A percentile compares a stretch with the other conserved stretches of the same genome.
These are phyloP conservation scores for Neophaeococcomyces mojaviensis DNA, from an alignment of 2,329 filamentous ascomycete genomes.

Conservation along the genomic window DNA sequence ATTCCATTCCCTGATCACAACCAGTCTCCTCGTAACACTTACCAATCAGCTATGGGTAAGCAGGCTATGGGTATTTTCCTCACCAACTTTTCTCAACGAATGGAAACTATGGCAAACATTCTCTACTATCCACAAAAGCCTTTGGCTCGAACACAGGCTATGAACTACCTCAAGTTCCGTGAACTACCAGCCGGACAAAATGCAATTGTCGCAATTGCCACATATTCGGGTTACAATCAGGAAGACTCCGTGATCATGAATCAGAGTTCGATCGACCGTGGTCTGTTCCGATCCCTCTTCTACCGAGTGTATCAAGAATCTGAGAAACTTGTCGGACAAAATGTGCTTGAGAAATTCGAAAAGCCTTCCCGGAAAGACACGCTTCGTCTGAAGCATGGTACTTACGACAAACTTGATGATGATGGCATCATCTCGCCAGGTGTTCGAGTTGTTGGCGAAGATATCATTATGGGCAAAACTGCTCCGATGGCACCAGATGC, in stretches of 20 bases:
- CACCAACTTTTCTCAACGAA: slow-evolving; percentile 91
- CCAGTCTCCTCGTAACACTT: slow-evolving; percentile 94
- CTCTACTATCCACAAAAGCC: slow-evolving; percentile 98
- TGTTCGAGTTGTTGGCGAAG: slow-evolving; percentile 89
- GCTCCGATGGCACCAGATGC: slow-evolving; percentile 88
- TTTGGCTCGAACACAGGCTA: slow-evolving; percentile 87
- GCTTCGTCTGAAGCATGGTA: slow-evolving; percentile 75
- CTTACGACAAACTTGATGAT: slow-evolving; percentile 94
- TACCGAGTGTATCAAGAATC: slow-evolving; percentile 96
- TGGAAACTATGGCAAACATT: slow-evolving; percentile 99
- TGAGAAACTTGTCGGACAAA: slow-evolving; percentile 92
- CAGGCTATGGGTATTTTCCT: slow-evolving; percentile 99
- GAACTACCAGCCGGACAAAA: slow-evolving; percentile 96
- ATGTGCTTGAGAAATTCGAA: slow-evolving; percentile 88
- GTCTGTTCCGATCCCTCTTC: slow-evolving; percentile 93
- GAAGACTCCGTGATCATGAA: slow-evolving; percentile 99
- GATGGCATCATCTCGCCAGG: slow-evolving; percentile 93
- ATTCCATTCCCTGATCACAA: slow-evolving; percentile 99
- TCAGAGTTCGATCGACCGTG: slow-evolving; percentile 96
- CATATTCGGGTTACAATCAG: slow-evolving; percentile 98
- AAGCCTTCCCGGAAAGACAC: slow-evolving; percentile 87
- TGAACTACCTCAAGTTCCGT: slow-evolving; percentile 98
- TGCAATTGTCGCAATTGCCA: slow-evolving; percentile 93
- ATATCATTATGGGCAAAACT: slow-evolving; percentile 98
- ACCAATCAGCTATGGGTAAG: slow-evolving; percentile 99